These are phyloP conservation scores for Aspergillus sp. DNA, from an alignment of 2,329 filamentous ascomycete species.

Conservation along the genomic window DNA sequence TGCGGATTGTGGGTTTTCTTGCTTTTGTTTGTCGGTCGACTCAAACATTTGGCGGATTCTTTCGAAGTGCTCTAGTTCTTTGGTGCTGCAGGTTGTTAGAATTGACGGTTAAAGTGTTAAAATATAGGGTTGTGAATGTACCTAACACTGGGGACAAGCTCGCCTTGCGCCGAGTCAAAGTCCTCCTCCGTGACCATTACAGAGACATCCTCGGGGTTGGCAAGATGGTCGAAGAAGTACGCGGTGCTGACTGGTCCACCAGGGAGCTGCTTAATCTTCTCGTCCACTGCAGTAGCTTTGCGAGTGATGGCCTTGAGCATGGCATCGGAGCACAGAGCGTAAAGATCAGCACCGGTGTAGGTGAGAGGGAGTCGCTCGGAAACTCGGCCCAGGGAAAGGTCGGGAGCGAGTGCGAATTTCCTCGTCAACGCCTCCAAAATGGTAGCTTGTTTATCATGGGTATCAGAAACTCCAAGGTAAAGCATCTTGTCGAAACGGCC, in stretches of 20 bases:
- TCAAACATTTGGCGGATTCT: constrained; percentile 81
- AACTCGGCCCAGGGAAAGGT: constrained; percentile 72
- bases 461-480: constrained; percentile 93
- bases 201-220: constrained; percentile 75
- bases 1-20: constrained; percentile 23
- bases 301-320: constrained; percentile 99
- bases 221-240: constrained; percentile 93
- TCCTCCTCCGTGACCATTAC: constrained; percentile 89
- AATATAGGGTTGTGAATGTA: constrained; percentile 27
- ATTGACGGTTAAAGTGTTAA: background rate
- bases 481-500: constrained; percentile 98
- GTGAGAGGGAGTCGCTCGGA: constrained; percentile 83
- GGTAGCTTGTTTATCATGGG: constrained; percentile 91
- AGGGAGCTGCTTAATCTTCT: constrained; percentile 69
- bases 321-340: constrained; percentile 93
- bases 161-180: constrained; percentile 75
- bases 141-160: constrained; percentile 86
- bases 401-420: constrained; percentile 84
- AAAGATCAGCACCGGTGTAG: constrained; percentile 96
- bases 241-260: constrained; percentile 70
- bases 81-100: constrained; percentile 59
- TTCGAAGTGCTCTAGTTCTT: constrained; percentile 90
- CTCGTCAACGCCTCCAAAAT: constrained; percentile 92
- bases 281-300: constrained; percentile 78
- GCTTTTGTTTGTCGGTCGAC: constrained; percentile 49